phyloP scores from a whole-genome alignment of 2,329 filamentous ascomycete genomes.

The Aspergillus alliaceus region DNA sequence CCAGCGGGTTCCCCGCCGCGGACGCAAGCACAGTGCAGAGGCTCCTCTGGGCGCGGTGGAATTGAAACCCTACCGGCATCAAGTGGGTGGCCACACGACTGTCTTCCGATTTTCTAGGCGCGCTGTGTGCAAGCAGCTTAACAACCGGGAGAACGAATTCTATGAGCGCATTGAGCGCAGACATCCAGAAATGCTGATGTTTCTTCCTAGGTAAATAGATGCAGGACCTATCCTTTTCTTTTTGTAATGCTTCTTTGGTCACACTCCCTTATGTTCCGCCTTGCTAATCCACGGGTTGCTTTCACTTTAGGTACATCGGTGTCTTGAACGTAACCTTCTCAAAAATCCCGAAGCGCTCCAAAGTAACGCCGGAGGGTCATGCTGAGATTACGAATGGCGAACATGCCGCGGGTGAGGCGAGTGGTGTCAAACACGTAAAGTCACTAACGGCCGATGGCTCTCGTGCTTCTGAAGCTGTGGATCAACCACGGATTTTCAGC shows the following conservation, averaged over 20 bases:
- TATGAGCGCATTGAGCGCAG: conserved; percentile 93
- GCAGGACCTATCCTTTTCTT: neutral
- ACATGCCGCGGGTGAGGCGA: conserved; percentile 2
- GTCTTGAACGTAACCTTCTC: conserved; percentile 95
- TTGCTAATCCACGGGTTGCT: neutral
- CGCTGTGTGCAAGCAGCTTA: conserved; percentile 96
- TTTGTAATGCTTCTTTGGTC: neutral
- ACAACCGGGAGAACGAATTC: conserved; percentile 97
- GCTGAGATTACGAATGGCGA: conserved; percentile 18
- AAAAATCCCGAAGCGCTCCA: conserved; percentile 68
- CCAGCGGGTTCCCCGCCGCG: conserved; percentile 25
- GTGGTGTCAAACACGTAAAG: conserved; percentile 13
- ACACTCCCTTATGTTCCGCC: neutral
- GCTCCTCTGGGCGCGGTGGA: conserved; percentile 84
- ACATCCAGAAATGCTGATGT: conserved; percentile 85
- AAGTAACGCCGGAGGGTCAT: conserved; percentile 38
- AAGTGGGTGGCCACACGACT: conserved; percentile 95
- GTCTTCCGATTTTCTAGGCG: conserved; percentile 93
- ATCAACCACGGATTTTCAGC: conserved; percentile 58
- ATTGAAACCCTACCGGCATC: conserved; percentile 93
- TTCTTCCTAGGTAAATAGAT: conserved; percentile 73
- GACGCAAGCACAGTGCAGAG: conserved; percentile 28
- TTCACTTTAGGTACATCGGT: conserved; percentile 76
- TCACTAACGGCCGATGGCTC: conserved; percentile 11
- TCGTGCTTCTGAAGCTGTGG: conserved; percentile 18